Conservation (phyloP, 1,284 basidiomycete species). For the Dichomitus squalens region DNA sequence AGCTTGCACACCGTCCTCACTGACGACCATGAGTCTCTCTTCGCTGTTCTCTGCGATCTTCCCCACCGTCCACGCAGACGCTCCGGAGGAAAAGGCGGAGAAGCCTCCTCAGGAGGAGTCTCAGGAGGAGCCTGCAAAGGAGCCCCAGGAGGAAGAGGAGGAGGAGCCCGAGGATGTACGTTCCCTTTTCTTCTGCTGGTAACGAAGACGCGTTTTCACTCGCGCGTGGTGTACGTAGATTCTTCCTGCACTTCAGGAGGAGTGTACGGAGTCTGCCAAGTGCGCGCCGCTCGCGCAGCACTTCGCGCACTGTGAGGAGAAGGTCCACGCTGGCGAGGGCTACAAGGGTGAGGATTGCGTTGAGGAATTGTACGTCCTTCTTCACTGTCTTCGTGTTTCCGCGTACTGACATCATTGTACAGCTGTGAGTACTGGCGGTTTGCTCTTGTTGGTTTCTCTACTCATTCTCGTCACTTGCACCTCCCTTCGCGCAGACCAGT, state of each 20-base stretch:
- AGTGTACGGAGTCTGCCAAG: slow-evolving; percentile 69
- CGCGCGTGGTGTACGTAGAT: slow-evolving; percentile 39
- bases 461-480: slow-evolving; percentile 3
- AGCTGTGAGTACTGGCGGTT: slow-evolving; percentile 16
- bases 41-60: slow-evolving; percentile 68
- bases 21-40: slow-evolving; percentile 42
- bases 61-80: slow-evolving; percentile 58
- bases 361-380: slow-evolving; percentile 74
- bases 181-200: slow-evolving; percentile 20
- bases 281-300: slow-evolving; percentile 81
- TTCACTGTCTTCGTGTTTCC: not conserved
- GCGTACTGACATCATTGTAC: not conserved
- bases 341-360: slow-evolving; percentile 90
- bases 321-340: slow-evolving; percentile 84
- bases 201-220: not conserved
- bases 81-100: slow-evolving; percentile 46
- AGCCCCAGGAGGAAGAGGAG: slow-evolving; percentile 39
- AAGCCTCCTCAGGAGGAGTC: slow-evolving; percentile 27
- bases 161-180: slow-evolving; percentile 76
- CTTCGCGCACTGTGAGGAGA: slow-evolving; percentile 90
- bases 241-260: slow-evolving; percentile 72
- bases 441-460: not conserved
- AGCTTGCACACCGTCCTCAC: not conserved
- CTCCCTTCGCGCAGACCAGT: slow-evolving; percentile 16
- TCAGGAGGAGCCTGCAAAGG: slow-evolving; percentile 36